phyloP scores from a whole-genome alignment of 2,329 filamentous ascomycete genomes.

The Berkeleyomyces rouxiae region DNA sequence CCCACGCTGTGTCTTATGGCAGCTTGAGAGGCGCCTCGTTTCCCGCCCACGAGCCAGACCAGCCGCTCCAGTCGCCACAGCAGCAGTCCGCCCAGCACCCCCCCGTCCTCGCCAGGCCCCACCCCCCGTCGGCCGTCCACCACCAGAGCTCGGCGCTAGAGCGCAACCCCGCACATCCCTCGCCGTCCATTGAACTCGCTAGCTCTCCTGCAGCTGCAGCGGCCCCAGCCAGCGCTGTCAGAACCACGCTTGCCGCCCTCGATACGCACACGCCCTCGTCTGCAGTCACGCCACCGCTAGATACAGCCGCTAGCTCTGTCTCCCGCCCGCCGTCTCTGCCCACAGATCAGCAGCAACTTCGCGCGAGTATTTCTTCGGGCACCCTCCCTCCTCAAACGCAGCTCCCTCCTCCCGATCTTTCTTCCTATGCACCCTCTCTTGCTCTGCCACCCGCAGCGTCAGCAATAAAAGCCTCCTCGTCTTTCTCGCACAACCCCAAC shows the following conservation, averaged over 20 bases:
- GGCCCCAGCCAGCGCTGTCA: neutral
- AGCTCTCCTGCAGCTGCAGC: neutral
- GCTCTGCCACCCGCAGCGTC: neutral
- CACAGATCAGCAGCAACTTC: neutral
- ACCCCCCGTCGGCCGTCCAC: neutral
- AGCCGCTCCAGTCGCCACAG: neutral
- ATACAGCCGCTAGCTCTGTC: neutral
- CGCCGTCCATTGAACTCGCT: neutral
- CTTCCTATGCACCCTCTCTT: neutral
- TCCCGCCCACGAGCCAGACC: neutral
- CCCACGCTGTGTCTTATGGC: neutral
- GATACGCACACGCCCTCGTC: neutral
- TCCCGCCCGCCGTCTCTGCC: neutral
- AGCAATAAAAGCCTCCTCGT: too few relatives aligned
- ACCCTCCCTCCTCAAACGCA: neutral
- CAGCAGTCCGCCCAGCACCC: neutral
- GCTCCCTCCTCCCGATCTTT: neutral
- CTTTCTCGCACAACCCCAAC: too few relatives aligned
- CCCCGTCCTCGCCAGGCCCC: neutral
- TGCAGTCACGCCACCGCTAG: neutral
- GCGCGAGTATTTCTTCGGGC: neutral
- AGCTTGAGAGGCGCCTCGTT: neutral
- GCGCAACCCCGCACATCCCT: neutral
- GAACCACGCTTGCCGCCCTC: neutral
- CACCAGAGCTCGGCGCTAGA: neutral